These are phyloP conservation scores for Exophiala bonariae DNA, from an alignment of 2,329 filamentous ascomycete genomes.

Conservation along the genomic window DNA sequence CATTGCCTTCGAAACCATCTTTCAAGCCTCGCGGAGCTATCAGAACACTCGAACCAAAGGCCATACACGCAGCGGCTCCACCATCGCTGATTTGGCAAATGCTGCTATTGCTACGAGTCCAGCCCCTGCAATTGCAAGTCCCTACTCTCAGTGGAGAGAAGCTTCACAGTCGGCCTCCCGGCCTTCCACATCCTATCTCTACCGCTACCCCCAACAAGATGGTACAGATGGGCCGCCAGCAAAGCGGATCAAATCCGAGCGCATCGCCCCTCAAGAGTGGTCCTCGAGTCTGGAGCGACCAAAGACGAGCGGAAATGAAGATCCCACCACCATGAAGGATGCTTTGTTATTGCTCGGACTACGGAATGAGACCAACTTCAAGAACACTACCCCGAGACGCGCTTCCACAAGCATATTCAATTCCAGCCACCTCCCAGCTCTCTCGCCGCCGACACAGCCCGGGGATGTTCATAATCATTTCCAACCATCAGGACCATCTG, in stretches of 20 bases:
- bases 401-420: too few relatives aligned
- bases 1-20: neutral
- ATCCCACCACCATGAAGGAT: conserved; percentile 37
- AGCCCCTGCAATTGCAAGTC: conserved; percentile 38
- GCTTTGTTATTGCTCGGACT: conserved; percentile 50
- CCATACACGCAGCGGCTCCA: conserved; percentile 47
- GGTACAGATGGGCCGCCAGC: conserved; percentile 50
- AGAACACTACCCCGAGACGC: conserved; percentile 16
- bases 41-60: conserved; percentile 20
- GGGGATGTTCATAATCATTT: too few relatives aligned
- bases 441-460: too few relatives aligned
- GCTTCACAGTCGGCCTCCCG: conserved; percentile 27
- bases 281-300: conserved; percentile 30
- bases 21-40: conserved; percentile 4
- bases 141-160: conserved; percentile 30
- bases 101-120: conserved; percentile 52
- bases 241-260: conserved; percentile 62
- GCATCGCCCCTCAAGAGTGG: conserved; percentile 45
- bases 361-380: conserved; percentile 28
- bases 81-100: conserved; percentile 50
- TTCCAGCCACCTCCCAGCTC: too few relatives aligned
- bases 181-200: conserved; percentile 32
- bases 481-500: too few relatives aligned
- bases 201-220: conserved; percentile 30
- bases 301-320: conserved; percentile 34